These are phyloP conservation scores for Tricholoma flavovirens DNA, from an alignment of 768 basidiomycete species.

Conservation along the genomic window DNA sequence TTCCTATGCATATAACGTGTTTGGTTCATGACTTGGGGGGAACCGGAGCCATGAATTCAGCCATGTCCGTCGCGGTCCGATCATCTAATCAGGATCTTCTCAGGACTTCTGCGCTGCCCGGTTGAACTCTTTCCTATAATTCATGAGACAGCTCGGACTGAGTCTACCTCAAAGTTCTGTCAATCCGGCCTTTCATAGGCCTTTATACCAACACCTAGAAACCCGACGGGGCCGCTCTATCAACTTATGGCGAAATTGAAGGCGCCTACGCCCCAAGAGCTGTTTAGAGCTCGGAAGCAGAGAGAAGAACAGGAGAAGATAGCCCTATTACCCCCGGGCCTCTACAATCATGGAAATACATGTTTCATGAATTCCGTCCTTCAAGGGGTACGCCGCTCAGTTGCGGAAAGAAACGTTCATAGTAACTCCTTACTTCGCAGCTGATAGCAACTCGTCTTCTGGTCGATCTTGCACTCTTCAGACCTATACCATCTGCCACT, in stretches of 20 bases:
- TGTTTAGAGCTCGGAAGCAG: constrained; percentile 50
- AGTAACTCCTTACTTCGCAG: constrained; percentile 29
- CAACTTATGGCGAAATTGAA: constrained; percentile 55
- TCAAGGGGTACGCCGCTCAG: constrained; percentile 59
- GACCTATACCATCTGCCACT: constrained; percentile 36
- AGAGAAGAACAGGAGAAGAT: constrained; percentile 58
- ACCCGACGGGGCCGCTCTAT: not conserved
- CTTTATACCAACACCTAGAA: not conserved
- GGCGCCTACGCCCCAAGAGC: constrained; percentile 55
- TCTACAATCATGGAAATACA: constrained; percentile 81
- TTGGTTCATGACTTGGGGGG: too few relatives aligned
- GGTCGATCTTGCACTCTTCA: constrained; percentile 51
- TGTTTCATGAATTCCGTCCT: constrained; percentile 97
- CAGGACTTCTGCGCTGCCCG: not conserved
- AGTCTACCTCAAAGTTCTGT: not conserved
- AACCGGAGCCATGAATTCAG: not conserved
- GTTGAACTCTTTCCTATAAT: not conserved
- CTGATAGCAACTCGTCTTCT: constrained; percentile 63
- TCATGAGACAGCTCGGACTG: not conserved
- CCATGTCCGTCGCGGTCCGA: not conserved
- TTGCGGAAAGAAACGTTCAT: not conserved
- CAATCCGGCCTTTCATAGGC: not conserved
- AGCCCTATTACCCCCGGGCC: constrained; percentile 64
- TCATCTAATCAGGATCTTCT: not conserved
- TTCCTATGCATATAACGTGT: too few relatives aligned